A percentile compares a stretch with the other conserved stretches of the same genome.
Evolutionary conservation across 495 filamentous ascomycete species (phyloP).

Genomic region (Trypethelium eluteriae): DNA sequence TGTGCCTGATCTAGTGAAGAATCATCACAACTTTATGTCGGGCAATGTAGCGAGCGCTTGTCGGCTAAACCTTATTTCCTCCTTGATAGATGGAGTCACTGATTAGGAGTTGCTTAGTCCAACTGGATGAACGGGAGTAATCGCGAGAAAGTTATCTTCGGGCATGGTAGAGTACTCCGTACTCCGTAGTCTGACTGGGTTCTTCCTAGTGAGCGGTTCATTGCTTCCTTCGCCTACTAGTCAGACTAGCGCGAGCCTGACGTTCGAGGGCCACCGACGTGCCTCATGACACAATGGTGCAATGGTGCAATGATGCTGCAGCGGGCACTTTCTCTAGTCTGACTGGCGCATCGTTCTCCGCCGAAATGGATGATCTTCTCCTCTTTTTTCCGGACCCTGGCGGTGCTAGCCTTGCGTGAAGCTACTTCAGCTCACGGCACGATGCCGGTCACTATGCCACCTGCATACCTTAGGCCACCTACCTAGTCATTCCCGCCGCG

Average conservation of each 20-base stretch:
- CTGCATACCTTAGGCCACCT: too few relatives aligned
- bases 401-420: too few relatives aligned
- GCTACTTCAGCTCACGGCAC: too few relatives aligned
- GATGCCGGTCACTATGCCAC: too few relatives aligned
- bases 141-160: neutral
- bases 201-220: too few relatives aligned
- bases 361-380: too few relatives aligned
- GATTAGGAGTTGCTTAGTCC: neutral
- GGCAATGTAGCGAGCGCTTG: neutral
- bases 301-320: neutral
- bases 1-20: neutral
- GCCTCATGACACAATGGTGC: neutral
- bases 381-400: too few relatives aligned
- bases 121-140: neutral
- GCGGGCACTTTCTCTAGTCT: too few relatives aligned
- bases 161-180: neutral
- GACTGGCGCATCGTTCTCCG: too few relatives aligned
- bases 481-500: too few relatives aligned
- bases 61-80: neutral
- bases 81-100: neutral
- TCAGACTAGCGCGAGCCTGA: neutral
- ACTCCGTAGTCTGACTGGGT: too few relatives aligned
- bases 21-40: neutral
- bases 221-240: neutral
- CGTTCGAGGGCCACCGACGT: constrained; percentile 1